phyloP scores from a whole-genome alignment of 257 asterid genomes.

The Nicotiana tabacum region DNA sequence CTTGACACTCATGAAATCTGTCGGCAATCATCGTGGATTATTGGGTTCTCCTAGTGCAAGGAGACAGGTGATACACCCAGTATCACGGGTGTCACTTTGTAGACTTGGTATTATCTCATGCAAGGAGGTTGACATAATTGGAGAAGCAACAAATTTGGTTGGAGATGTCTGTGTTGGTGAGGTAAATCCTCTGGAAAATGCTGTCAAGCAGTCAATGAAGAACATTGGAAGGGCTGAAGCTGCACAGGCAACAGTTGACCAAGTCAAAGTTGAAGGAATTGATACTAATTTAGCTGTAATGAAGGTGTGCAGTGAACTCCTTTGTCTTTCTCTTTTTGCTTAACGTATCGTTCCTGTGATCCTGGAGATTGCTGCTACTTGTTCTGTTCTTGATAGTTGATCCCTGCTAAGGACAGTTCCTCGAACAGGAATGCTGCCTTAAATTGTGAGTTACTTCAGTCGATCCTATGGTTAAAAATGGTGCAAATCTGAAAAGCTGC shows the following conservation, averaged over 20 bases:
- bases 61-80: constrained; percentile 41
- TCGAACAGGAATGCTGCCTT: not conserved
- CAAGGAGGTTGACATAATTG: constrained; percentile 35
- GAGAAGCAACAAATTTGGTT: constrained; percentile 36
- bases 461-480: not conserved
- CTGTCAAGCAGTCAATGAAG: constrained; percentile 64
- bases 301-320: constrained; percentile 43
- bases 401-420: constrained; percentile 5
- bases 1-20: constrained; percentile 36
- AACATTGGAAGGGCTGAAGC: constrained; percentile 85
- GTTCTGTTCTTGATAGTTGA: constrained; percentile 10
- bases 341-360: constrained; percentile 1
- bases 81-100: constrained; percentile 50
- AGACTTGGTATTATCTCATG: constrained; percentile 51
- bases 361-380: constrained; percentile 13
- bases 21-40: constrained; percentile 31
- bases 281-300: constrained; percentile 82
- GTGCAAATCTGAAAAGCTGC: not conserved
- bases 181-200: constrained; percentile 70
- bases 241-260: constrained; percentile 86
- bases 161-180: constrained; percentile 71
- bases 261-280: constrained; percentile 93
- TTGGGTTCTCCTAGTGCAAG: constrained; percentile 48
- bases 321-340: not conserved
- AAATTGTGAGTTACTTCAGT: not conserved